Conservation (phyloP, 2,329 filamentous ascomycete genomes). For the Cadophora gregata region DNA sequence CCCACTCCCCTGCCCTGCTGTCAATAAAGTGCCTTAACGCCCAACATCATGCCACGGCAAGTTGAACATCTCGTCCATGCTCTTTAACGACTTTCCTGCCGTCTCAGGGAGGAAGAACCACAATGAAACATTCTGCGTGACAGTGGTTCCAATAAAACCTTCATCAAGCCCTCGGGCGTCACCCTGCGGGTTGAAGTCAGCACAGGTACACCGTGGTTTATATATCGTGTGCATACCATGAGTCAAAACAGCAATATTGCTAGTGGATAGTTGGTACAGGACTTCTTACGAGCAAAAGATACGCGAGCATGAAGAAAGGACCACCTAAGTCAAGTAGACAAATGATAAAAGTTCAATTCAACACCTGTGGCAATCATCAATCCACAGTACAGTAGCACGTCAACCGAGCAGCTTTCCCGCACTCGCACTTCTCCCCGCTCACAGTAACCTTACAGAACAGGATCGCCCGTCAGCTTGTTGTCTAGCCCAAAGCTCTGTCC, state of each 20-base stretch:
- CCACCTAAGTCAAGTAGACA: too few relatives aligned
- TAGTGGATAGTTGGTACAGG: too few relatives aligned
- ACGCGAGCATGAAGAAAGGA: too few relatives aligned
- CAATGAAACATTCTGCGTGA: conserved; percentile 46
- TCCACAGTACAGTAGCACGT: not conserved
- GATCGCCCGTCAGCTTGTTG: conserved; percentile 11
- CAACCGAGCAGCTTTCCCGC: not conserved
- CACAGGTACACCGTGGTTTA: not conserved
- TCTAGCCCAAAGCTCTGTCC: conserved; percentile 19
- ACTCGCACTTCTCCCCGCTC: not conserved
- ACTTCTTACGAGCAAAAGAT: too few relatives aligned
- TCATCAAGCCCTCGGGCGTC: conserved; percentile 39
- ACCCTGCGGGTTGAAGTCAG: conserved; percentile 22
- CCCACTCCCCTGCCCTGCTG: conserved; percentile 56
- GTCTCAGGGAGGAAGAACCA: conserved; percentile 78
- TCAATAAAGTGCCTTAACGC: conserved; percentile 46
- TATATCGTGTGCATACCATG: conserved; percentile 13
- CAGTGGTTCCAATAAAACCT: conserved; percentile 41
- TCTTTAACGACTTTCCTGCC: conserved; percentile 67
- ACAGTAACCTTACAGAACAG: not conserved
- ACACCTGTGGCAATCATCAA: not conserved
- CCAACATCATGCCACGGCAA: conserved; percentile 80
- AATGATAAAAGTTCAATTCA: too few relatives aligned
- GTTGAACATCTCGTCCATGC: conserved; percentile 74
- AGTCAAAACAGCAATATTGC: too few relatives aligned